phyloP scores from a whole-genome alignment of 169 alveolate species.

The Eimeria mitis region DNA sequence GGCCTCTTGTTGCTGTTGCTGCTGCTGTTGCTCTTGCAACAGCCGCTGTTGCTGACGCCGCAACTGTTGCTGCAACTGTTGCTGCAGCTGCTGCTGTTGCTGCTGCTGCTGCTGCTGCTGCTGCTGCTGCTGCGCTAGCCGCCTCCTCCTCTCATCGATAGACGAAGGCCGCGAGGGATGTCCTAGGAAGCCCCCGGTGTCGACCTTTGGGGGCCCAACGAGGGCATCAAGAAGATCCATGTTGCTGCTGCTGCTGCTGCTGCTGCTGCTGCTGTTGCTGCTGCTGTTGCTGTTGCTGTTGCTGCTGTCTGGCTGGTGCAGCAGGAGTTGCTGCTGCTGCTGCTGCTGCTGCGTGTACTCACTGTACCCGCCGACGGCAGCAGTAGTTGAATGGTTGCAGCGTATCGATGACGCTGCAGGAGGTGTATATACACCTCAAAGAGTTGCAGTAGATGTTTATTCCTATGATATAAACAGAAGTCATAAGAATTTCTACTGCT shows the following conservation, averaged over 20 bases:
- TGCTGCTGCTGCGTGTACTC: background rate
- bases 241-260: background rate
- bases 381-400: no score
- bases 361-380: no score
- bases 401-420: no score
- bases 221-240: conserved; percentile 11
- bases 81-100: background rate
- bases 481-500: no score
- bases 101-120: conserved; percentile 3
- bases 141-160: background rate
- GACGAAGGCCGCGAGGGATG: background rate
- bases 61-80: background rate
- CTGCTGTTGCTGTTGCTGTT: background rate
- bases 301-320: background rate
- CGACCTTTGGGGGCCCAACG: background rate
- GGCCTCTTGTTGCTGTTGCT: background rate
- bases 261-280: background rate
- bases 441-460: no score
- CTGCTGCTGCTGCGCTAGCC: background rate
- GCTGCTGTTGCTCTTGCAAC: background rate
- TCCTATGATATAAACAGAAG: no score
- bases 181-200: background rate
- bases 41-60: background rate
- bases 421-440: no score
- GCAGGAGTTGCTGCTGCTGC: background rate